Evolutionary conservation across 306 rosid genomes (phyloP).

Genomic region (Cicer yamashitae): DNA sequence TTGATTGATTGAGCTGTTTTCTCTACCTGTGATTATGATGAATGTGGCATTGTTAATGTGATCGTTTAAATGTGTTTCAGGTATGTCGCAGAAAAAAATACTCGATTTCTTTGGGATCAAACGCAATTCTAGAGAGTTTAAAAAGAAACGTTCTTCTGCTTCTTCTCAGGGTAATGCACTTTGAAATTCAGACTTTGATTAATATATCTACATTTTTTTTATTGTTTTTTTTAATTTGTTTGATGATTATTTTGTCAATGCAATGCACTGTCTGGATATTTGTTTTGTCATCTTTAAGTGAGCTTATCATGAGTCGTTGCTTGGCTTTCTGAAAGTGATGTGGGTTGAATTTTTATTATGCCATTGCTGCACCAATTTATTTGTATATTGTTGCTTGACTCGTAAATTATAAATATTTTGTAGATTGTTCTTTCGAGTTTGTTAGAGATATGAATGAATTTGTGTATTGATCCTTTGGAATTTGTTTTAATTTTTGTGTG

Average conservation of each 20-base stretch:
- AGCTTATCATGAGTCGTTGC: slow-evolving; percentile 12
- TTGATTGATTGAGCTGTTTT: slow-evolving; percentile 22
- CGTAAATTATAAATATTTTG: background rate
- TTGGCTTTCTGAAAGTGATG: slow-evolving; percentile 25
- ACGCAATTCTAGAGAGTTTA: slow-evolving; percentile 39
- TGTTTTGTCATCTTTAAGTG: background rate
- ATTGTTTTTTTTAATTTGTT: background rate
- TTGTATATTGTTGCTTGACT: background rate
- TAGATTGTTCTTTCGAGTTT: slow-evolving; percentile 18
- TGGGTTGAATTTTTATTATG: slow-evolving; percentile 38
- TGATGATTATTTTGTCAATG: slow-evolving; percentile 11
- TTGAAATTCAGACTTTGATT: slow-evolving; percentile 8
- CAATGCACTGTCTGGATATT: background rate
- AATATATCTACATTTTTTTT: background rate
- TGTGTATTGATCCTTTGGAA: background rate
- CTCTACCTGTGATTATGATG: slow-evolving; percentile 14
- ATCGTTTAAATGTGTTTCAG: slow-evolving; percentile 46
- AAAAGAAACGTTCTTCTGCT: slow-evolving; percentile 41
- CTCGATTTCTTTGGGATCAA: slow-evolving; percentile 76
- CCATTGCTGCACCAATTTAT: slow-evolving; percentile 12
- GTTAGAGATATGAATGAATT: slow-evolving; percentile 2
- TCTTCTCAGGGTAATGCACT: slow-evolving; percentile 60
- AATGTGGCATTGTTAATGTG: slow-evolving; percentile 46
- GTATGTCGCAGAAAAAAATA: slow-evolving; percentile 74
- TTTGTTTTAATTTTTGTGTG: slow-evolving; percentile 27